A percentile compares a stretch with the other conserved stretches of the same genome.
Evolutionary conservation across 2,329 filamentous ascomycete species (phyloP).

Genomic region (Macrophomina pseudophaseolina): DNA sequence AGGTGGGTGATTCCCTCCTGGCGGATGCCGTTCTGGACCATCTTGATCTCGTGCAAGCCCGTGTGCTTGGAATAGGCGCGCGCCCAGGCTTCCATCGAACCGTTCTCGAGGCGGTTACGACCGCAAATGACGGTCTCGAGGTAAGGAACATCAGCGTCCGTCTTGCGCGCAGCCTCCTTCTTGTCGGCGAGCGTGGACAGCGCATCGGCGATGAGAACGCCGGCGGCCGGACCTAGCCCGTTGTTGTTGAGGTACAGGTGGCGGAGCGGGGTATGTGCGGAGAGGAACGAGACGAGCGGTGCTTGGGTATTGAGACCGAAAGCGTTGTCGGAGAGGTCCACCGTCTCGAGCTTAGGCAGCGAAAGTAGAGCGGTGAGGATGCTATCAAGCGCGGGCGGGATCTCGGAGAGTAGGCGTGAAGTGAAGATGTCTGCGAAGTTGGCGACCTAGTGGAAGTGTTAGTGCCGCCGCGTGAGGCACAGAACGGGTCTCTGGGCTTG

Average conservation of each 20-base stretch:
- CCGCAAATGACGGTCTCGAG: slow-evolving; percentile 98
- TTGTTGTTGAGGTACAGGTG: slow-evolving; percentile 99
- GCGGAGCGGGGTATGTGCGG: slow-evolving; percentile 84
- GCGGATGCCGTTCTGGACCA: slow-evolving; percentile 98
- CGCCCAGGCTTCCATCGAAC: slow-evolving; percentile 95
- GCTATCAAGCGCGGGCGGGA: slow-evolving; percentile 83
- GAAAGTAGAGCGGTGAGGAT: slow-evolving; percentile 87
- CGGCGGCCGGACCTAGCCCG: slow-evolving; percentile 89
- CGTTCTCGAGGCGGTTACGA: slow-evolving; percentile 92
- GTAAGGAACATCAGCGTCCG: slow-evolving; percentile 68
- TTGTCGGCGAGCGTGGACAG: slow-evolving; percentile 81
- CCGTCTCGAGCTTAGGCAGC: slow-evolving; percentile 82
- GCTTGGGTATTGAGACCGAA: slow-evolving; percentile 96
- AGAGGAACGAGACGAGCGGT: slow-evolving; percentile 89
- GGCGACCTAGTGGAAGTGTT: slow-evolving; percentile 60
- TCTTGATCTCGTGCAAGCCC: slow-evolving; percentile 84
- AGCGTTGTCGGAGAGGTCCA: slow-evolving; percentile 97
- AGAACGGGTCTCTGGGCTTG: too few species aligned
- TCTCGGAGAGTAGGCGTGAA: slow-evolving; percentile 88
- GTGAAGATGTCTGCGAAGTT: slow-evolving; percentile 99
- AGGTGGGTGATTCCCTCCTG: slow-evolving; percentile 88
- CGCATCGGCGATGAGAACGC: slow-evolving; percentile 85
- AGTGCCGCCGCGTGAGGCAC: slow-evolving; percentile 7
- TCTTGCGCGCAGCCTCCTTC: slow-evolving; percentile 78
- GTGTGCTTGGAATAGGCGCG: slow-evolving; percentile 81